phyloP scores from a whole-genome alignment of 352 stramenopile genomes.

The Pythium diclinum region DNA sequence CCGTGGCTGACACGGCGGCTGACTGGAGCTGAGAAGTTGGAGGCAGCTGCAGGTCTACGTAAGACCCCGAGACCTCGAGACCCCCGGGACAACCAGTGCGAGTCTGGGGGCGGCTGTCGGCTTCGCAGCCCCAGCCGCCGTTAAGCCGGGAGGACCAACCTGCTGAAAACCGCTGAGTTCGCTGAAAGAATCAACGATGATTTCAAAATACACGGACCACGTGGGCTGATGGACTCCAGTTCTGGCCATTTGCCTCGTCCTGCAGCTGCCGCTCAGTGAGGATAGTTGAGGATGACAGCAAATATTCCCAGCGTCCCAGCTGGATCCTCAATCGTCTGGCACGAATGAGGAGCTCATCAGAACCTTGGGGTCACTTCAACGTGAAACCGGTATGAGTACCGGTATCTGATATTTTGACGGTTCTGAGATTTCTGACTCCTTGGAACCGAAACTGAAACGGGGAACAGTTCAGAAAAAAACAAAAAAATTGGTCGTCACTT shows the following conservation, averaged over 20 bases:
- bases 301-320: neutral
- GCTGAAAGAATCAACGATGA: too few species aligned
- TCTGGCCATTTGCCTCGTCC: neutral
- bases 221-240: neutral
- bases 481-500: neutral
- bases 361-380: neutral
- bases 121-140: too few species aligned
- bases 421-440: neutral
- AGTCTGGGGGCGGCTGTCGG: neutral
- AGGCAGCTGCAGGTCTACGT: neutral
- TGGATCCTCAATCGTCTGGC: neutral
- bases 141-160: too few species aligned
- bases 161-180: too few species aligned
- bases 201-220: too few species aligned
- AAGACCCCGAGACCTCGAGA: neutral
- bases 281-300: neutral
- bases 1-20: neutral
- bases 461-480: neutral
- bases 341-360: neutral
- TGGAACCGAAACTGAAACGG: neutral
- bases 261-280: neutral
- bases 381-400: neutral
- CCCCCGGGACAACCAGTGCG: too few species aligned
- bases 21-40: neutral
- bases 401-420: neutral